Evolutionary conservation across 306 rosid species (phyloP), one percentile per base, ranked within the genome.

Genomic region (Rubus idaeus): DNA sequence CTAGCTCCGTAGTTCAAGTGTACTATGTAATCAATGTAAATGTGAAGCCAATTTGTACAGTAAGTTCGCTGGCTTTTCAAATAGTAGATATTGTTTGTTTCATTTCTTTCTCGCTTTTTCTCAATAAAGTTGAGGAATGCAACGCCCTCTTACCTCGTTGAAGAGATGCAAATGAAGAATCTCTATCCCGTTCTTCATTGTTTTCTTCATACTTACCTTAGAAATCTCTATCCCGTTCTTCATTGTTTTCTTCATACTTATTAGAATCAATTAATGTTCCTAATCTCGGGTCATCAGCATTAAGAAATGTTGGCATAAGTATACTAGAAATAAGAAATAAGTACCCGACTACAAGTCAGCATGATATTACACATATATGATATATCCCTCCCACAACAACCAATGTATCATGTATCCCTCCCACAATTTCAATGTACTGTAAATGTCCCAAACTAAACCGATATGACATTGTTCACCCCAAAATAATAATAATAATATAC

Each of bases 11-110:
- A 64, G 51, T 64, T 46, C 63, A 70, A 76, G 76, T 10, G 30
- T 73, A 78, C 52, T 49, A 16, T 82, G 81, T 75, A 74, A 71
- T 80, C 81, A 51, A 71, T 61, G 69, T 81, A 69, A 60, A 76
- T 73, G 83, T 23, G 55, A 75, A 84, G 90, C 81, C 86, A 83
- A 85, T 79, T 79, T 89, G 90, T 87, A 86, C 90, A 81, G 83
- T 80, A 70, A 79, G 69, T 81, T 86, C 51, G 53, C 79, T 81
- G 79, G 83, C 84, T 78, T 78, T 80, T 77, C 70, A 79, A 84
- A 62, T 74, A 71, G 81, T 83, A 69, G 80, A 66, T 80, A 57
- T 53, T 66, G 72, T 80, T 68, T 58, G 72, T 80, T 68, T 58
- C 45, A 10, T 23, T 14, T 63, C 52, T 7, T 42, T 21, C 20